phyloP scores from a whole-genome alignment of 805 yeast genomes.

The Barnettozyma salicaria region DNA sequence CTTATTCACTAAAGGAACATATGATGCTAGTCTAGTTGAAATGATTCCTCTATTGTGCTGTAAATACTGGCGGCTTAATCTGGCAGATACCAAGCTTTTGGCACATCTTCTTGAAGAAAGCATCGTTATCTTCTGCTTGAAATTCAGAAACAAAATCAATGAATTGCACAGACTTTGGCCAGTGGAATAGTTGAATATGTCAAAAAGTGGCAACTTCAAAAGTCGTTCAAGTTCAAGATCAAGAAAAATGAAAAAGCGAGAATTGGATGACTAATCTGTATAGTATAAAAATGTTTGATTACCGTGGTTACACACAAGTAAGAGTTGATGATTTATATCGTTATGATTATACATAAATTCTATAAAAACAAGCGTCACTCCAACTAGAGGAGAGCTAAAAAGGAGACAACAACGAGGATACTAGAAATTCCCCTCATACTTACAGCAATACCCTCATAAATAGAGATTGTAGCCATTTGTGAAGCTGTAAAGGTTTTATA shows the following conservation, averaged over 20 bases:
- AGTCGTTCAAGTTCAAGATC: no score
- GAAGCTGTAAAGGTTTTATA: background rate
- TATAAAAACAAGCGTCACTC: no score
- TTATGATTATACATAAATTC: no score
- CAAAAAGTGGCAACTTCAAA: slow-evolving; percentile 7
- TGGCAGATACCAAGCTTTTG: slow-evolving; percentile 3
- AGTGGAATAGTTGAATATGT: background rate
- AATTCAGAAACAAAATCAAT: background rate
- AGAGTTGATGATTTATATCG: no score
- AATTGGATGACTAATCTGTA: no score
- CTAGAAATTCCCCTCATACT: no score
- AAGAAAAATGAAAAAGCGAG: no score
- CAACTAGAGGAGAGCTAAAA: no score
- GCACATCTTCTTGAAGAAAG: slow-evolving; percentile 9
- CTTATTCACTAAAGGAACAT: background rate
- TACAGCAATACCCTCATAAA: background rate
- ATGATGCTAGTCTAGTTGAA: slow-evolving; percentile 10
- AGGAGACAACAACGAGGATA: no score
- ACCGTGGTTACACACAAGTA: no score
- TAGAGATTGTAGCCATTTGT: background rate
- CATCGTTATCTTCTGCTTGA: slow-evolving; percentile 2
- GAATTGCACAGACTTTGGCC: background rate
- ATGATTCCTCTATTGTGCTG: background rate
- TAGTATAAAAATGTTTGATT: no score
- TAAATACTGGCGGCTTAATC: background rate